phyloP scores from a whole-genome alignment of 2,329 filamentous ascomycete species.

The Geoglossum cookeanum region DNA sequence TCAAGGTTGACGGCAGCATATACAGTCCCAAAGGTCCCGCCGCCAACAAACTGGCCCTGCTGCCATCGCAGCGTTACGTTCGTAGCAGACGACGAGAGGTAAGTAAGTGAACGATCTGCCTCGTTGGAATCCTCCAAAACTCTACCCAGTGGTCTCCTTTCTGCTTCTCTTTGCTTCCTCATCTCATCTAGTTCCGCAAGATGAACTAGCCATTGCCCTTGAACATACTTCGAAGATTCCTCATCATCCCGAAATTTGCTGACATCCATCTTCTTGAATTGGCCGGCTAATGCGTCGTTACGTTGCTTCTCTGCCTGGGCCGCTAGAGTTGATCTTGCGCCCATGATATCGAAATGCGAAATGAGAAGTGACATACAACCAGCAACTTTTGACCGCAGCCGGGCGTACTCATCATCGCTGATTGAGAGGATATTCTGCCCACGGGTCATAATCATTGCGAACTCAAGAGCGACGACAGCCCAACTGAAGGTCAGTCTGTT shows the following conservation, averaged over 20 bases:
- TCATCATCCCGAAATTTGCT: constrained; percentile 59
- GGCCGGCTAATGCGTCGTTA: constrained; percentile 59
- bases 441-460: constrained; percentile 92
- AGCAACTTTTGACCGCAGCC: constrained; percentile 69
- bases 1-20: constrained; percentile 96
- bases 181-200: constrained; percentile 59
- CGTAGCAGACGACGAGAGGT: constrained; percentile 80
- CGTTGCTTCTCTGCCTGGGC: constrained; percentile 86
- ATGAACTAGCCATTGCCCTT: constrained; percentile 53
- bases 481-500: constrained; percentile 94
- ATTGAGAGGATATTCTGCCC: constrained; percentile 86
- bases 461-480: constrained; percentile 88
- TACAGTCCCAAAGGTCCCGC: constrained; percentile 91
- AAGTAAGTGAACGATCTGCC: constrained; percentile 84
- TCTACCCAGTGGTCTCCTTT: constrained; percentile 70
- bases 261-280: constrained; percentile 60
- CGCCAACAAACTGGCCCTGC: constrained; percentile 94
- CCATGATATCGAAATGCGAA: constrained; percentile 98
- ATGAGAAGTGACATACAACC: constrained; percentile 96
- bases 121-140: constrained; percentile 92
- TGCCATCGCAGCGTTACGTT: constrained; percentile 96
- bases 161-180: constrained; percentile 61
- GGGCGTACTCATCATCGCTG: constrained; percentile 70
- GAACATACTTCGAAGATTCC: constrained; percentile 59
- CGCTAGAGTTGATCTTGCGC: constrained; percentile 77